phyloP scores from a whole-genome alignment of 305 asterid genomes.

The Andrographis paniculata region DNA sequence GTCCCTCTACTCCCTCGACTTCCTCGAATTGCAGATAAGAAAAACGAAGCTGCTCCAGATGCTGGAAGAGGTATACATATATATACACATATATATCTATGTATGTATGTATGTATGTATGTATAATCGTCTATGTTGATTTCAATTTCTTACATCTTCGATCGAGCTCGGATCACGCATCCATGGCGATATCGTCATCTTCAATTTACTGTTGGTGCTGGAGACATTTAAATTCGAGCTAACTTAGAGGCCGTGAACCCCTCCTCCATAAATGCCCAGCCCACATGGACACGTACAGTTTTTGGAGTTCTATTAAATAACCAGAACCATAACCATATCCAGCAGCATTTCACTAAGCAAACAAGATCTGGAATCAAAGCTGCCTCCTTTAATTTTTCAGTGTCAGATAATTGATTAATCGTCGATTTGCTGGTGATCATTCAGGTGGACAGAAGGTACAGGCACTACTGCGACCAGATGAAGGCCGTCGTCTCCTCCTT shows the following conservation, averaged over 20 bases:
- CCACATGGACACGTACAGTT: constrained; percentile 33
- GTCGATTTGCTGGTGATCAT: too few species aligned
- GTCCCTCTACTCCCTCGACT: constrained; percentile 57
- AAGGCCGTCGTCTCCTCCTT: constrained; percentile 59
- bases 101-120: too few species aligned
- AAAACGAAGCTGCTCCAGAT: constrained; percentile 73
- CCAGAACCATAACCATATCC: constrained; percentile 18
- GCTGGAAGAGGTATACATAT: constrained; percentile 68
- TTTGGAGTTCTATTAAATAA: constrained; percentile 27
- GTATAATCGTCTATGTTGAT: too few species aligned
- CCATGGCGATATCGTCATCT: too few species aligned
- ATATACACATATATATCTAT: too few species aligned
- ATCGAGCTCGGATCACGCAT: too few species aligned
- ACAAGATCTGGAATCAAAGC: not conserved
- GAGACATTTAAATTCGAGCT: not conserved
- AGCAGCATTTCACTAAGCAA: not conserved
- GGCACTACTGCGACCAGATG: constrained; percentile 85
- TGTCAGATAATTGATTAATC: too few species aligned
- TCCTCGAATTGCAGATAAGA: constrained; percentile 66
- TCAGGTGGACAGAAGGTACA: constrained; percentile 89
- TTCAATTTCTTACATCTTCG: too few species aligned
- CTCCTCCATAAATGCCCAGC: constrained; percentile 41
- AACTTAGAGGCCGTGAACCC: constrained; percentile 10
- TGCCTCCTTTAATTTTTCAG: too few species aligned
- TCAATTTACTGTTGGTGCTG: not conserved